Conservation (phyloP, 257 asterid genomes). For the Capsicum rhomboideum region DNA sequence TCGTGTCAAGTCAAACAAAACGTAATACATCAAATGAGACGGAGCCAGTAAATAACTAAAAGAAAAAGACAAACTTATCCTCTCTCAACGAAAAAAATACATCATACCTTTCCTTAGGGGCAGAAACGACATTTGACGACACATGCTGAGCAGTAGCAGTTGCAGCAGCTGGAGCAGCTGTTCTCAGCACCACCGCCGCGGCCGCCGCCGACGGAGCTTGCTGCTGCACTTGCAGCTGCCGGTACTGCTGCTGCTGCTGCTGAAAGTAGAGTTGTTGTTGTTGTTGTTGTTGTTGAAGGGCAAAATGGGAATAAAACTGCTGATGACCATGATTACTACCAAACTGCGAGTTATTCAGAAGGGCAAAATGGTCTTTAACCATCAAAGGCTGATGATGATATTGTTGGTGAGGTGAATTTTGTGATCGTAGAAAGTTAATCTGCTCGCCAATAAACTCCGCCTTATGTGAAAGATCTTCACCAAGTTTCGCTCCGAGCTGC, state of each 20-base stretch:
- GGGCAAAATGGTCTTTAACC: constrained; percentile 23
- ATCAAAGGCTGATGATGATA: background rate
- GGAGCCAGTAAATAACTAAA: background rate
- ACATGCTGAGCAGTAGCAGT: constrained; percentile 13
- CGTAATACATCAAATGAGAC: too few species aligned
- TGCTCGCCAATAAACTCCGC: constrained; percentile 55
- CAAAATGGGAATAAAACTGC: constrained; percentile 10
- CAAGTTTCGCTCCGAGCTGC: constrained; percentile 57
- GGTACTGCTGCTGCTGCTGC: constrained; percentile 15
- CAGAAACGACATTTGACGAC: constrained; percentile 25
- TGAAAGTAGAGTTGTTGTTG: constrained; percentile 6
- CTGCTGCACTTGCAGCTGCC: constrained; percentile 18
- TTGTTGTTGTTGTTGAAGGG: constrained; percentile 17
- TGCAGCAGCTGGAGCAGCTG: background rate
- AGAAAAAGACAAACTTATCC: background rate
- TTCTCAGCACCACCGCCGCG: constrained; percentile 9
- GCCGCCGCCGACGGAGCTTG: constrained; percentile 1
- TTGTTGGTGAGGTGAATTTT: too few species aligned
- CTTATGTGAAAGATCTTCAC: constrained; percentile 59
- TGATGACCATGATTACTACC: constrained; percentile 1
- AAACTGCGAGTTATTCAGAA: constrained; percentile 14
- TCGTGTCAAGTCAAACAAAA: too few species aligned
- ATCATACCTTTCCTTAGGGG: constrained; percentile 53
- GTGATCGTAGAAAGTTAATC: constrained; percentile 41
- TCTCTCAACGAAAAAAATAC: background rate